Conservation (phyloP, 148 eudicot species). For the Polygonum aviculare region DNA sequence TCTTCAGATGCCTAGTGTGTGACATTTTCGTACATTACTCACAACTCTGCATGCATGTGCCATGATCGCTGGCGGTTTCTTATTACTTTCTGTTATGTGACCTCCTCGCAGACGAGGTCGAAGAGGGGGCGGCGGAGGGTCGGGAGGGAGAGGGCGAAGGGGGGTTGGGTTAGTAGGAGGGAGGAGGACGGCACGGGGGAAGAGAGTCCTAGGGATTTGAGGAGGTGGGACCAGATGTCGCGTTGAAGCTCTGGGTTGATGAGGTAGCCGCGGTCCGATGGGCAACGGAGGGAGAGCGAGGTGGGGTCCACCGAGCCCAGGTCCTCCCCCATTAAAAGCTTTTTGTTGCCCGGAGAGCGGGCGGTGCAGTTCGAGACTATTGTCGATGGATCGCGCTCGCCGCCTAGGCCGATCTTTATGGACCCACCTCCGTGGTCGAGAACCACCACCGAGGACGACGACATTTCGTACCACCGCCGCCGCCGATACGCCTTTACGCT, state of each 20-base stretch:
- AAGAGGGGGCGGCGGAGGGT: slow-evolving; percentile 44
- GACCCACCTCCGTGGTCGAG: slow-evolving; percentile 86
- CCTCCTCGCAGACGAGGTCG: slow-evolving; percentile 80
- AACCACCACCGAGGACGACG: slow-evolving; percentile 55
- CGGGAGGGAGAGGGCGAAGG: slow-evolving; percentile 42
- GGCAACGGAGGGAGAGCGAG: slow-evolving; percentile 79
- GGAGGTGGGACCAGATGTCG: slow-evolving; percentile 77
- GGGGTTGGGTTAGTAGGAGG: slow-evolving; percentile 64
- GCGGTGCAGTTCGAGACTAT: slow-evolving; percentile 72
- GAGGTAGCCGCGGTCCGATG: slow-evolving; percentile 81
- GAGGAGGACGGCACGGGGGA: slow-evolving; percentile 39
- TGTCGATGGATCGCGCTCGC: slow-evolving; percentile 61
- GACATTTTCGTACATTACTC: too few relatives aligned
- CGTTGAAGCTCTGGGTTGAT: slow-evolving; percentile 76
- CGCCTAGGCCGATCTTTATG: slow-evolving; percentile 85
- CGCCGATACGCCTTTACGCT: too few relatives aligned
- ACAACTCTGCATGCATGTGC: too few relatives aligned
- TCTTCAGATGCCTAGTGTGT: too few relatives aligned
- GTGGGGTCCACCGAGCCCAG: slow-evolving; percentile 58
- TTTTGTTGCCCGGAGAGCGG: slow-evolving; percentile 52
- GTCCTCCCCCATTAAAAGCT: slow-evolving; percentile 46
- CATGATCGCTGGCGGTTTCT: too few relatives aligned
- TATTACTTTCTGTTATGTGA: too few relatives aligned
- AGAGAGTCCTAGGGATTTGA: slow-evolving; percentile 23
- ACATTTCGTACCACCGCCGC: too few relatives aligned